Evolutionary conservation across 306 rosid genomes (phyloP), one percentile per base, ranked within the genome.

Genomic region (Trifolium repens): DNA sequence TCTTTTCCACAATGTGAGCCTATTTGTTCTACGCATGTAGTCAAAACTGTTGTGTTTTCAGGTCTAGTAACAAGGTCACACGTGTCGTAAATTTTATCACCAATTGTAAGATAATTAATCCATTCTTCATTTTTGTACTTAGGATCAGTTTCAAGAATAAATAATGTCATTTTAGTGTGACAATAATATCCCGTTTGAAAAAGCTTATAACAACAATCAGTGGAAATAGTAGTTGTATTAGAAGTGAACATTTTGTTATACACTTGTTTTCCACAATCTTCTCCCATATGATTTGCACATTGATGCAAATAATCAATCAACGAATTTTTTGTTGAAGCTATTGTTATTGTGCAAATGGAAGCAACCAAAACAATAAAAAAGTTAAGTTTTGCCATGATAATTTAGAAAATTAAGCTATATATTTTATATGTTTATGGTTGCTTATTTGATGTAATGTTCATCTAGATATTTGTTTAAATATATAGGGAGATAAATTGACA

Each of bases 41-140:
- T 46, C 35, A 79, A 19, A 66, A 2, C 10, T 2, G 4, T 34
- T 0, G 37, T 4, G 5, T 13, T 10, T 11, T 9, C 79, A 0
- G 79, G 39, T 4, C 35, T 10, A 6, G 83, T 73, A 14, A 7
- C 16, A 0, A 12, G 42, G 9, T 76, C 69, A 71, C 85, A 81
- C 9, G 19, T 55, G 8, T 74, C 0, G 43, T 1, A 81, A 9
- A 76, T n/a, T 1, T 55, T 4, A 13, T 81, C 81, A 10, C 24
- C n/a, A 12, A 35, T 57, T 5, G 37, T 22, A 14, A 76, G 3
- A 64, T 22, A 6, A 7, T 54, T 5, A 1, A 47, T 15, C 49
- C 62, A 39, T 22, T 54, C 53, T 64, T 10, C 17, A 1, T 24
- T 13, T 37, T 71, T 76, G 8, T 5, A 67, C 17, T 71, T 44